Evolutionary conservation across 345 rosid genomes (phyloP).

Genomic region (Boechera stricta): DNA sequence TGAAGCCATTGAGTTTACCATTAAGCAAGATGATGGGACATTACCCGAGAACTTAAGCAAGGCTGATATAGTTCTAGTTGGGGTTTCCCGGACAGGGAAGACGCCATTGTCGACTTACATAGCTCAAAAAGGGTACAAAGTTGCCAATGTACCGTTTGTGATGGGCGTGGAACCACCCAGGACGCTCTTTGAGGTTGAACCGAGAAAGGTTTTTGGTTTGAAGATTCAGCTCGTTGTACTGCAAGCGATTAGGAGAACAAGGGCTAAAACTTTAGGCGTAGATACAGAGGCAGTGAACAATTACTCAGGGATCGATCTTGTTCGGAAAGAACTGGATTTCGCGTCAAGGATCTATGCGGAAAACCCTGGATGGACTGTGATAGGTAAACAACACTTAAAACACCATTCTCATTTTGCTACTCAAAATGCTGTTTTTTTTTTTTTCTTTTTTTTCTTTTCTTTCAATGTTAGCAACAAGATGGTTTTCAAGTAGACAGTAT

Average conservation of each 20-base stretch:
- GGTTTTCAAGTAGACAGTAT: background rate
- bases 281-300: slow-evolving; percentile 57
- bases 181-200: slow-evolving; percentile 69
- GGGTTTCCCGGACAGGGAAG: slow-evolving; percentile 92
- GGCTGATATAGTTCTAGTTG: slow-evolving; percentile 74
- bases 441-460: background rate
- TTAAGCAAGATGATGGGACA: slow-evolving; percentile 90
- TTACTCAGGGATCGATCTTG: slow-evolving; percentile 86
- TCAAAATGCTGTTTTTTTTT: background rate
- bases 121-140: slow-evolving; percentile 88
- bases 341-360: slow-evolving; percentile 62
- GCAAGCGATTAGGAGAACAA: slow-evolving; percentile 73
- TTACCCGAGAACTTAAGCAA: slow-evolving; percentile 73
- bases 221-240: slow-evolving; percentile 70
- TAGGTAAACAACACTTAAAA: slow-evolving; percentile 53
- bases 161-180: slow-evolving; percentile 76
- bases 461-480: background rate
- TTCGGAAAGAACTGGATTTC: slow-evolving; percentile 68
- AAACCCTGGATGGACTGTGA: slow-evolving; percentile 87
- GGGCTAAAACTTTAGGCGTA: slow-evolving; percentile 78
- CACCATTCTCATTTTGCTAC: background rate
- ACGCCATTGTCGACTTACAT: slow-evolving; percentile 83
- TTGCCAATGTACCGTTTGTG: slow-evolving; percentile 84
- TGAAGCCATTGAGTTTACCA: slow-evolving; percentile 88
- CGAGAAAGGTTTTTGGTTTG: slow-evolving; percentile 78